These are phyloP conservation scores for Candida wancherniae DNA, from an alignment of 805 yeast genomes.

Conservation along the genomic window DNA sequence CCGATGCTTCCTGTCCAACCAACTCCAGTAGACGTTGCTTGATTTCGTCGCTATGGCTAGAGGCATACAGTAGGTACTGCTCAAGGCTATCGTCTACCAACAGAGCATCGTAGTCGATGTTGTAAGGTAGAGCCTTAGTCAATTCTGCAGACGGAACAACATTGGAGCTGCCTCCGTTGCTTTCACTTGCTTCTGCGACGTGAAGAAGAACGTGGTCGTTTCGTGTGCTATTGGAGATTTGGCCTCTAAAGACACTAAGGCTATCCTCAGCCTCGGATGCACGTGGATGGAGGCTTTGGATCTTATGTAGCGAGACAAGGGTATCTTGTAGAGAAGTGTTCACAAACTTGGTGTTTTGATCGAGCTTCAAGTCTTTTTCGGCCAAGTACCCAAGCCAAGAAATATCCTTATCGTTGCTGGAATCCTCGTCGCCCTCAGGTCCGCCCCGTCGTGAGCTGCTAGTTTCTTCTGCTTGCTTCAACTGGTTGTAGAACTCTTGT, in stretches of 20 bases:
- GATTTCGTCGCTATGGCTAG: constrained; percentile 12
- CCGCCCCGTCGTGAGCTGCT: no score
- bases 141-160: constrained; percentile 23
- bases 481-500: constrained; percentile 37
- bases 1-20: neutral
- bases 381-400: constrained; percentile 37
- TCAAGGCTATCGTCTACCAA: constrained; percentile 25
- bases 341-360: constrained; percentile 33
- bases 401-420: constrained; percentile 23
- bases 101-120: constrained; percentile 23
- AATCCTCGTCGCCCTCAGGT: constrained; percentile 20
- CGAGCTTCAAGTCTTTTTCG: constrained; percentile 31
- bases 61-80: constrained; percentile 18
- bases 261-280: constrained; percentile 13
- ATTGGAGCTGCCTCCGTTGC: constrained; percentile 6
- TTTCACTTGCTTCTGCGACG: constrained; percentile 20
- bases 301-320: constrained; percentile 24
- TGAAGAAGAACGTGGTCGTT: constrained; percentile 27
- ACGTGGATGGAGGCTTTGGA: constrained; percentile 27
- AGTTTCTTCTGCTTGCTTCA: constrained; percentile 25
- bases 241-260: constrained; percentile 18
- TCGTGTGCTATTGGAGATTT: constrained; percentile 23
- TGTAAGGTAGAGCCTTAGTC: constrained; percentile 27
- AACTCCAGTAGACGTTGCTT: constrained; percentile 2
- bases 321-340: constrained; percentile 26